Percentiles rank a stretch among this genome's conserved stretches.
Conservation (phyloP, 345 rosid genomes). For the Geranium rotundifolium region DNA sequence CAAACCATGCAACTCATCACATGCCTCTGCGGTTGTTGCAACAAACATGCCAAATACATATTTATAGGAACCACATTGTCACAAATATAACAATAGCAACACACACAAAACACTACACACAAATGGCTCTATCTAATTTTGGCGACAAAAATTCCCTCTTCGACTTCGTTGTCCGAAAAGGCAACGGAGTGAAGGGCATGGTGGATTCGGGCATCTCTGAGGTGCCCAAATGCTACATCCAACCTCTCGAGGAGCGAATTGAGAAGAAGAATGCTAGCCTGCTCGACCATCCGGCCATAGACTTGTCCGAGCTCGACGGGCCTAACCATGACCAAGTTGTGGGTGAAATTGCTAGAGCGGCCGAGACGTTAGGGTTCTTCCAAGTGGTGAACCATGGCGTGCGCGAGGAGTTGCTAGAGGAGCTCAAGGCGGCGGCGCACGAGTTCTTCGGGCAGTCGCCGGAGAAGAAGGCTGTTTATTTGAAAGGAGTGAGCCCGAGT, state of each 20-base stretch:
- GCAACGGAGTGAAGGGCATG: constrained; percentile 49
- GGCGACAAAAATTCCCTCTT: constrained; percentile 26
- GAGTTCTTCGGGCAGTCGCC: constrained; percentile 28
- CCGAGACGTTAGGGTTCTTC: constrained; percentile 45
- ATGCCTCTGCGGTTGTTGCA: too few species aligned
- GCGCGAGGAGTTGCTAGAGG: constrained; percentile 31
- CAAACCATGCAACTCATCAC: too few species aligned
- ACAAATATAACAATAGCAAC: too few species aligned
- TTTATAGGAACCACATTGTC: too few species aligned
- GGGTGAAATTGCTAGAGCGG: constrained; percentile 28
- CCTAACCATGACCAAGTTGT: constrained; percentile 26
- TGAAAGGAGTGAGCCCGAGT: constrained; percentile 34
- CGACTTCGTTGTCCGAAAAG: constrained; percentile 39
- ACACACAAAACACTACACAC: background rate
- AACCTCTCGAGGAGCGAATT: constrained; percentile 33
- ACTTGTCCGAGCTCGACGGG: constrained; percentile 31
- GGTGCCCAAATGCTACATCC: constrained; percentile 25
- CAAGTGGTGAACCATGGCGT: constrained; percentile 54
- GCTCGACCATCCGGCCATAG: constrained; percentile 24
- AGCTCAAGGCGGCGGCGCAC: constrained; percentile 31
- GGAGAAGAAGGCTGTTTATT: constrained; percentile 33
- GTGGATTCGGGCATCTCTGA: constrained; percentile 32
- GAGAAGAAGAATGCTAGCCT: constrained; percentile 13
- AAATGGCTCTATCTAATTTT: constrained; percentile 14
- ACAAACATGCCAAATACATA: too few species aligned